Evolutionary conservation across 2,329 filamentous ascomycete genomes (phyloP), one percentile per base, ranked within the genome.

Genomic region (Mycocentrospora acerina): DNA sequence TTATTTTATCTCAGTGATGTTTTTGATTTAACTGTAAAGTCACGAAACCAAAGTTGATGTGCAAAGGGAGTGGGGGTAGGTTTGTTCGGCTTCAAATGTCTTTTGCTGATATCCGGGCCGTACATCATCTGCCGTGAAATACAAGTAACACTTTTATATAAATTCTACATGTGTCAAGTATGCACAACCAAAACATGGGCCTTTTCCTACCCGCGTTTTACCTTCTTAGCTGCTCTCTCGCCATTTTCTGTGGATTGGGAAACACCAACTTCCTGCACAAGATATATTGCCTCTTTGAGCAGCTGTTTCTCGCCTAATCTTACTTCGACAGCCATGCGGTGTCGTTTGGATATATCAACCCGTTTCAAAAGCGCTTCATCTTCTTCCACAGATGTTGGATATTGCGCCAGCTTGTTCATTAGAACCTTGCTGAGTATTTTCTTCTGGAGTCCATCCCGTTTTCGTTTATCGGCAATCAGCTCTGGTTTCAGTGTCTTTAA

Each of bases 301-400:
- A 57, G 14, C 1, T 24, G 15, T 27, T 57, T 57, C 24, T 57
- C 54, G 7, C 54, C 52, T 7, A 55, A 10, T 5, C 54, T 44
- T 5, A 55, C 48, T 7, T 51, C 42, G 11, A 55, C 13, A 2
- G 54, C 48, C 54, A 57, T 55, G 3, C 50, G 44, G 25, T 38
- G 40, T 15, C 52, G 47, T n/a, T 46, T 51, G 1, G 29, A 24
- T 7, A 52, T n/a, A 22, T 24, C 32, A 2, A 30, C 17, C 2
- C 34, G 27, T 22, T 44, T 34, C 13, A 55, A 29, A 1, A 53
- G 25, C 9, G 10, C 40, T n/a, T 48, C 33, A 14, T 57, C 52
- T 18, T 54, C 42, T 10, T 40, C 26, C 7, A 37, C 15, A 4
- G 39, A 43, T 7, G 47, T 55, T 1, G 50, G 42, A 24, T 54